Base-by-base conservation (phyloP, 192 early-diverging fungal genomes). In the Backusella macrospora region DNA sequence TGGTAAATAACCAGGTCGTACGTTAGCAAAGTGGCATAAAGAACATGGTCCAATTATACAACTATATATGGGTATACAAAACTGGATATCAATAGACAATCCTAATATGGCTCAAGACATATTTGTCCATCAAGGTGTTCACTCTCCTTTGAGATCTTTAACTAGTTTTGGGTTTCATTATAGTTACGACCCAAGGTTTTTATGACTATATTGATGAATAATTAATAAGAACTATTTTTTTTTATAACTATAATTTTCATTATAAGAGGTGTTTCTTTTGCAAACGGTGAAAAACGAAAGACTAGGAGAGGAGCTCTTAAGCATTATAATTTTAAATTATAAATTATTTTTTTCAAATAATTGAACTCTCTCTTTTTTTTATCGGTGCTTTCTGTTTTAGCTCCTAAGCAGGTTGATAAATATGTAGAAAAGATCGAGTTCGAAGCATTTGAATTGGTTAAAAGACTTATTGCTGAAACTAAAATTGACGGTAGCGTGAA, bases 371-470 rank as follows among this genome's bases (percentile, higher is more conserved):
- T n/a, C n/a, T 18, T 21, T 52, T 23, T 21, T 2, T 52, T 52
- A 6, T 52, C 38, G 40, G 64, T 38, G 2, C 39, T 65, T 39
- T 38, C 37, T 39, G 64, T 65, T 39, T 42, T 65, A 16, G 64
- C 64, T n/a, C 64, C 64, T 65, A 65, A 65, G 18, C 64, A 65
- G 15, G 39, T 65, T 18, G 64, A 65, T n/a, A 65, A 37, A 40
- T 65, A 65, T 16, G 9, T 39, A 13, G 37, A 16, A 1, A n/a
- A 18, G 6, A 34, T 69, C 15, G 45, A 69, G 14, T 21, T 8
- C 14, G 68, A 48, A 37, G 21, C 68, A 49, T 10, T 12, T 4
- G 46, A 69, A 14, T 34, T 48, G 26, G n/a, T 47, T 37, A 47
- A 34, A 3, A 21, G 45, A 0, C 44, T 69, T 37, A 13, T 37